Percentiles rank a stretch among this genome's conserved stretches.
These are phyloP conservation scores for Scheffersomyces insectosa DNA, from an alignment of 1,139 yeast species.

Conservation along the genomic window DNA sequence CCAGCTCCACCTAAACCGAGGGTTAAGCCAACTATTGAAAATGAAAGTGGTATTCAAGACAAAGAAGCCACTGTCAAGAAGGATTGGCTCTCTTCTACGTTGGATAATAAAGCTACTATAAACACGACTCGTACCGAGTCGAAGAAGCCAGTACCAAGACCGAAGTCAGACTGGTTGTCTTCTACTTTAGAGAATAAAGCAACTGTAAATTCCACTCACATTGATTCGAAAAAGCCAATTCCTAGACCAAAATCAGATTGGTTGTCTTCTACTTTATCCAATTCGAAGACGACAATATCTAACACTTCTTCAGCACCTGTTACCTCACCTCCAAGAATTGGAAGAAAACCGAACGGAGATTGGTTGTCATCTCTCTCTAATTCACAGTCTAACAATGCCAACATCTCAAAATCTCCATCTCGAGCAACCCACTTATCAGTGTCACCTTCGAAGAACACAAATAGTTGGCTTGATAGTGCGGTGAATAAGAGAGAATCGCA, in stretches of 20 bases:
- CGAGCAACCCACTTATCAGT: conserved; percentile 2
- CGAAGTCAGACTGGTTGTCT: conserved; percentile 19
- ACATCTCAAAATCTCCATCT: conserved; percentile 6
- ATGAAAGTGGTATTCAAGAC: not conserved
- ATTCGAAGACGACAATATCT: conserved; percentile 9
- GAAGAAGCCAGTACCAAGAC: not conserved
- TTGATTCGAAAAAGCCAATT: conserved; percentile 2
- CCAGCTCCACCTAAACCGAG: conserved; percentile 7
- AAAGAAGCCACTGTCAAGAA: conserved; percentile 1
- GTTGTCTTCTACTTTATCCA: conserved; percentile 14
- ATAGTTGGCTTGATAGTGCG: conserved; percentile 23
- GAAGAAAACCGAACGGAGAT: conserved; percentile 3
- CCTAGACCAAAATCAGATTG: conserved; percentile 15
- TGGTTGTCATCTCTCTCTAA: conserved; percentile 17
- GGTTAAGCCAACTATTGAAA: not conserved
- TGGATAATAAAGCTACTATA: conserved; percentile 6
- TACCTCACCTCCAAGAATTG: no score
- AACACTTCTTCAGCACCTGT: no score
- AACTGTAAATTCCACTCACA: conserved; percentile 10
- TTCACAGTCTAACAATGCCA: conserved; percentile 9
- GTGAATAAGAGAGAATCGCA: conserved; percentile 18
- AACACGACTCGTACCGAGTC: not conserved
- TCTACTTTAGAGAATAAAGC: conserved; percentile 14
- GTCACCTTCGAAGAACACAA: conserved; percentile 14
- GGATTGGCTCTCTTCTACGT: conserved; percentile 9